Evolutionary conservation across 2,329 filamentous ascomycete species (phyloP).

Genomic region (Geosmithia flava): DNA sequence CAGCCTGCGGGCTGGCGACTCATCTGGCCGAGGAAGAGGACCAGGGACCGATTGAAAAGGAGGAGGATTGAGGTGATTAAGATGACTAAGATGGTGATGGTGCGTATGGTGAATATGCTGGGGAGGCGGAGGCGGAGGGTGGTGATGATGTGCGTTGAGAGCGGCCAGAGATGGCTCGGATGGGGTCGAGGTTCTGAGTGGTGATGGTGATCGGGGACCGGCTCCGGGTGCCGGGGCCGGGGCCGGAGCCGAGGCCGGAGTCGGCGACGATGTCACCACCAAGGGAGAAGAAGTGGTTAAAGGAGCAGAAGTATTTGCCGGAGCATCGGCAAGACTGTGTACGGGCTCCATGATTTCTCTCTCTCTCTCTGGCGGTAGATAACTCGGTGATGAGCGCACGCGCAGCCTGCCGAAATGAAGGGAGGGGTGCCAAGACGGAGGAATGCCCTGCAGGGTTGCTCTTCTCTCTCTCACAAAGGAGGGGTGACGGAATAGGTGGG

Average conservation of each 20-base stretch:
- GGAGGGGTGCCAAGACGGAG: neutral
- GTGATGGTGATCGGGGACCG: slow-evolving; percentile 10
- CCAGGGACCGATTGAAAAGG: neutral
- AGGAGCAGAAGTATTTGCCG: slow-evolving; percentile 4
- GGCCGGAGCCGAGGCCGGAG: slow-evolving; percentile 2
- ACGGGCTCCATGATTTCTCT: slow-evolving; percentile 21
- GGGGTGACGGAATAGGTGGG: neutral
- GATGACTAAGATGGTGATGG: slow-evolving; percentile 4
- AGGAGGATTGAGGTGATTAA: neutral
- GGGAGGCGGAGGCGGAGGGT: slow-evolving; percentile 4
- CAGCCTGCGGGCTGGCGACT: neutral
- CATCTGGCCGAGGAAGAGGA: slow-evolving; percentile 2
- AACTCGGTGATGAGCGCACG: neutral
- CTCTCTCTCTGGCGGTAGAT: neutral
- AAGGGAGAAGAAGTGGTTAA: slow-evolving; percentile 12
- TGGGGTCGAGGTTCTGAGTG: slow-evolving; percentile 7
- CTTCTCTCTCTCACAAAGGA: neutral
- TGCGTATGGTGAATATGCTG: slow-evolving; percentile 7
- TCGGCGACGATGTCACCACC: slow-evolving; percentile 7
- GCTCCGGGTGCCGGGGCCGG: slow-evolving; percentile 5
- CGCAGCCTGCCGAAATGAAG: neutral
- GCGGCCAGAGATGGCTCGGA: slow-evolving; percentile 1
- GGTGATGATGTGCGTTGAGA: slow-evolving; percentile 3
- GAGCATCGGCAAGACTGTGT: slow-evolving; percentile 21
- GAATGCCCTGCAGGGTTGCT: neutral